Evolutionary conservation across 345 rosid species (phyloP).

Genomic region (sweet orange (Citrus sinensis)): DVS_A1.0 CM039162.1:26977501-26978000

Average conservation of each 20-base stretch:
- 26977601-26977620: too few relatives aligned
- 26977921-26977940: not conserved
- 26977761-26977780: not conserved
- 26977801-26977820: not conserved
- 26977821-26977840: not conserved
- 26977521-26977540: too few relatives aligned
- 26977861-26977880: not conserved
- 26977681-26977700: too few relatives aligned
- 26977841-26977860: not conserved
- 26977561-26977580: too few relatives aligned
- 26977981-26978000: not conserved
- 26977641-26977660: too few relatives aligned
- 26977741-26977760: not conserved
- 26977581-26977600: too few relatives aligned
- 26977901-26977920: not conserved
- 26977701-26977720: too few relatives aligned
- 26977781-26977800: not conserved
- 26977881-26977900: not conserved
- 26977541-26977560: too few relatives aligned
- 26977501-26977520: too few relatives aligned
- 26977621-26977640: too few relatives aligned
- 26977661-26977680: too few relatives aligned
- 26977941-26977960: not conserved
- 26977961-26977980: not conserved
- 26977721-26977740: too few relatives aligned